Evolutionary conservation across 2,329 filamentous ascomycete genomes (phyloP), one percentile per base, ranked within the genome.

Genomic region (Clarireedia hainanense): DNA sequence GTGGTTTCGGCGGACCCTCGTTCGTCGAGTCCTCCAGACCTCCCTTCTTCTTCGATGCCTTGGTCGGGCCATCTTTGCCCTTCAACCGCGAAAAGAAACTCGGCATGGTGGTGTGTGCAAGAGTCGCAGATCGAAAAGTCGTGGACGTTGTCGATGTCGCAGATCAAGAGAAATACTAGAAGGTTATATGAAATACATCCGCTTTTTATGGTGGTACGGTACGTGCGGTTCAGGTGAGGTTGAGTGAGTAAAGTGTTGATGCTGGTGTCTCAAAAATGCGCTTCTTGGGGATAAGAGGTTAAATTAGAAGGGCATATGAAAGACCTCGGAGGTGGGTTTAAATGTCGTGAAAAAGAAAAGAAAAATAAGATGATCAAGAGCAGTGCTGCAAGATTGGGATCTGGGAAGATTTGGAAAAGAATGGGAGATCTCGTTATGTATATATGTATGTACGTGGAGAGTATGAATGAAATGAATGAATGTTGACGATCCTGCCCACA

Each of bases 21-120:
- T 80, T 72, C 50, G 76, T 69, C 15, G 75, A 70, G 53, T 78
- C 71, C 60, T 77, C 72, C 59, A 78, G 75, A 55, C 75, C 73
- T 61, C 78, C 80, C 74, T 91, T 91, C 73, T 87, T 88, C 71
- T 82, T 85, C 60, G 68, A 60, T 17, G 63, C 67, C 64, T 78
- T 79, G 57, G 74, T 70, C 63, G 75, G 73, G 68, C 78, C 79
- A 74, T 94, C 89, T 74, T 86, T 91, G 75, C 81, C 80, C 78
- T 89, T 90, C 72, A 68, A 60, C 56, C 65, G 63, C 20, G 67
- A 68, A 58, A 70, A 70, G 60, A 70, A 68, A 50, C 65, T 62
- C 56, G 63, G 58, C 66, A 68, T 68, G 15, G 55, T 60, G 57
- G 36, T 37, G 40, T 5, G 20, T 43, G 40, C 4, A 23, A 43